These are phyloP conservation scores for Passalora sequoiae DNA, from an alignment of 2,329 filamentous ascomycete genomes.

Conservation along the genomic window DNA sequence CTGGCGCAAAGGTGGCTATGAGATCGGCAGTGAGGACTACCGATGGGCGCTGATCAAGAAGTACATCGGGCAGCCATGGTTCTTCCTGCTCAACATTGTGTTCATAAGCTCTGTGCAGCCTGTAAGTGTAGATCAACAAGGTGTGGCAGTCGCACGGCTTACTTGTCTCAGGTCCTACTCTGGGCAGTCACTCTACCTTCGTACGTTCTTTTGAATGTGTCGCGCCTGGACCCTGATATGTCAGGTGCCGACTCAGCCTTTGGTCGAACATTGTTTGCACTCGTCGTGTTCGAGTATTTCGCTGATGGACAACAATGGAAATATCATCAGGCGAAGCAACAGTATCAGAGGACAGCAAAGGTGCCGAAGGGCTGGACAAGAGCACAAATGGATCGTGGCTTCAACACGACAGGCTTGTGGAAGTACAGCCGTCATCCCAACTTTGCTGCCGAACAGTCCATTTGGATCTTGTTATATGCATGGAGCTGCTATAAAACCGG, in stretches of 20 bases:
- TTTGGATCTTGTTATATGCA: conserved; percentile 84
- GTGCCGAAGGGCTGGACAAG: conserved; percentile 56
- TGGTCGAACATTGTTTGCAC: conserved; percentile 50
- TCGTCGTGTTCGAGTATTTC: conserved; percentile 66
- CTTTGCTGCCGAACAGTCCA: conserved; percentile 82
- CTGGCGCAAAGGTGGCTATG: conserved; percentile 90
- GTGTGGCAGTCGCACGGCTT: no score
- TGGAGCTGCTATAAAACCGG: conserved; percentile 76
- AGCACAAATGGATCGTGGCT: conserved; percentile 82
- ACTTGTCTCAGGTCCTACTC: conserved; percentile 69
- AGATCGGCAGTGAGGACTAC: conserved; percentile 87
- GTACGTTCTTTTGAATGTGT: conserved; percentile 71
- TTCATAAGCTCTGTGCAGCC: conserved; percentile 81
- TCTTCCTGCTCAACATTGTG: conserved; percentile 80
- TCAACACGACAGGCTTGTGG: conserved; percentile 79
- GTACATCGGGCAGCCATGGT: conserved; percentile 58
- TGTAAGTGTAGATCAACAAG: no score
- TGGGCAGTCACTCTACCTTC: conserved; percentile 73
- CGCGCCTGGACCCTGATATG: conserved; percentile 53
- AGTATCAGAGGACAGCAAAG: conserved; percentile 68
- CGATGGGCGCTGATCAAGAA: conserved; percentile 76
- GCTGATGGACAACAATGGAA: conserved; percentile 92
- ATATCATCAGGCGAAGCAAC: conserved; percentile 74
- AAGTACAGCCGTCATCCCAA: conserved; percentile 88
- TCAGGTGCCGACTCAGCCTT: conserved; percentile 54